A percentile compares a stretch with the other conserved stretches of the same genome.
Conservation (phyloP, 2,329 filamentous ascomycete genomes). For the Stylonectria norvegica region DNA sequence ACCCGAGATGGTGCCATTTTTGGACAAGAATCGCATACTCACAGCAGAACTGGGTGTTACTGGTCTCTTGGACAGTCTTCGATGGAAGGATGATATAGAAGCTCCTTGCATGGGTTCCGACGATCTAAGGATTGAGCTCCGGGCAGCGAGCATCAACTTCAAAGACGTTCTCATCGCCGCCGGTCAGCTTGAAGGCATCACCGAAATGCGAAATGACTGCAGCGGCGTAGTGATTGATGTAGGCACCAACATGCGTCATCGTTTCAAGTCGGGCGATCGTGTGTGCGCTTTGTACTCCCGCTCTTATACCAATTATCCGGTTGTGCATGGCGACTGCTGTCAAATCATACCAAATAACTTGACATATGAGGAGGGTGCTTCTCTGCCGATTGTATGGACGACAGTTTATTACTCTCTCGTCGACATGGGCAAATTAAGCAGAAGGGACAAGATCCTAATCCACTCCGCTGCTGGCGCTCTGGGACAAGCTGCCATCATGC, state of each 20-base stretch:
- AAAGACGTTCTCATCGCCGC: constrained; percentile 44
- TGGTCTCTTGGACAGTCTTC: constrained; percentile 38
- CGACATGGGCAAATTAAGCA: background rate
- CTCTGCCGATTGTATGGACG: constrained; percentile 1
- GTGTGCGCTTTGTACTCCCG: background rate
- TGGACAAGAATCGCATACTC: constrained; percentile 30
- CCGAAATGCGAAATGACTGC: constrained; percentile 40
- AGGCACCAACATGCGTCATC: too few relatives aligned
- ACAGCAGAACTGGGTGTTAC: constrained; percentile 38
- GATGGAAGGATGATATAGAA: constrained; percentile 36
- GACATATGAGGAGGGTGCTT: constrained; percentile 16
- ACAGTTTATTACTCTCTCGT: constrained; percentile 3
- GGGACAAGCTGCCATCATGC: constrained; percentile 28
- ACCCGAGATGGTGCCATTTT: constrained; percentile 37
- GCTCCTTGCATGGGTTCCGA: constrained; percentile 30
- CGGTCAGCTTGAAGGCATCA: constrained; percentile 34
- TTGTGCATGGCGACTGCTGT: background rate
- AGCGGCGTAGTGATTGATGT: constrained; percentile 38
- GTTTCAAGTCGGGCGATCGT: background rate
- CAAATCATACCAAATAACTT: constrained; percentile 1
- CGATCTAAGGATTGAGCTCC: constrained; percentile 43
- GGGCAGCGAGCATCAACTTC: constrained; percentile 44
- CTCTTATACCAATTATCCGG: background rate
- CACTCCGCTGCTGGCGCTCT: constrained; percentile 31
- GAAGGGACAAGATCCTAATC: constrained; percentile 28